Conservation (phyloP, 2,329 filamentous ascomycete species). For the Verticillium dahliae region DNA sequence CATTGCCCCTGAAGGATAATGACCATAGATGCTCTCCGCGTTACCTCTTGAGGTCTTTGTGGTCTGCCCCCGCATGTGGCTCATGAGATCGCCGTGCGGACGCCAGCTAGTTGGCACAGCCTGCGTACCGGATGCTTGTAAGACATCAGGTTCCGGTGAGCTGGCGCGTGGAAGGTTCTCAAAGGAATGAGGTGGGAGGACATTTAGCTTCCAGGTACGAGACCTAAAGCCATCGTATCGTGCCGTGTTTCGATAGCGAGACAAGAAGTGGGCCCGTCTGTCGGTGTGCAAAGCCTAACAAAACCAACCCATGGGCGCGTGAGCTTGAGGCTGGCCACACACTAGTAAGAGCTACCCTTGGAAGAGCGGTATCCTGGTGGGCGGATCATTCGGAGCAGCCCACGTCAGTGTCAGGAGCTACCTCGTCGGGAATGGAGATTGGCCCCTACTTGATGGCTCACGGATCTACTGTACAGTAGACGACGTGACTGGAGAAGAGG, state of each 20-base stretch:
- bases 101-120: background rate
- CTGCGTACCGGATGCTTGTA: background rate
- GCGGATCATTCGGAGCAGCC: background rate
- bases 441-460: no score
- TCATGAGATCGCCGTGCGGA: background rate
- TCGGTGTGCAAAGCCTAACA: background rate
- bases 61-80: background rate
- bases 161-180: background rate
- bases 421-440: background rate
- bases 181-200: background rate
- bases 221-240: background rate
- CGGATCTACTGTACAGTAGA: no score
- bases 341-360: background rate
- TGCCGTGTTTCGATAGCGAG: background rate
- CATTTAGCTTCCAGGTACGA: background rate
- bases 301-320: background rate
- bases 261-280: background rate
- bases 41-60: background rate
- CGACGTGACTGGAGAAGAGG: background rate
- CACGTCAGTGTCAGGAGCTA: background rate
- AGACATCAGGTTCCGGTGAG: background rate
- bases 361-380: background rate
- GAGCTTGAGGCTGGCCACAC: background rate
- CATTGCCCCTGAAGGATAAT: background rate
- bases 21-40: background rate